These are phyloP conservation scores for Botryotinia globosa DNA, from an alignment of 2,329 filamentous ascomycete species.

Conservation along the genomic window DNA sequence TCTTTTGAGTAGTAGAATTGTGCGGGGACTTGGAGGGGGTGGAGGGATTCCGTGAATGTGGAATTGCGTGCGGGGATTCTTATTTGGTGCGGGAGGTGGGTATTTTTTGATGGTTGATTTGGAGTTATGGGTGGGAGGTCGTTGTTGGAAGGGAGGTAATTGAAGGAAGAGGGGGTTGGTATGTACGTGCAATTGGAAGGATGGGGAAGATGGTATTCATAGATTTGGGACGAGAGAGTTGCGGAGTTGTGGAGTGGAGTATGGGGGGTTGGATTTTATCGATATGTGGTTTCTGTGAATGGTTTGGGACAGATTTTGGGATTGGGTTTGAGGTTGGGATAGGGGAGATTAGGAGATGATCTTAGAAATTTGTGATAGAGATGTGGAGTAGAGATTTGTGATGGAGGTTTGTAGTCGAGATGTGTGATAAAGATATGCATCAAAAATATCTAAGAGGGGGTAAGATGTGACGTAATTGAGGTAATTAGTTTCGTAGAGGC, in stretches of 20 bases:
- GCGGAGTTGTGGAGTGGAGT: not conserved
- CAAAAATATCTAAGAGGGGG: not conserved
- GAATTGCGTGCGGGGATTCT: too few relatives aligned
- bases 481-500: too few relatives aligned
- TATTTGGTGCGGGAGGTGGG: too few relatives aligned
- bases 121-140: too few relatives aligned
- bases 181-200: fast-evolving
- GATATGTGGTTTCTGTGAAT: not conserved
- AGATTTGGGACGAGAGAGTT: not conserved
- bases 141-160: too few relatives aligned
- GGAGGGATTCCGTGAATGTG: too few relatives aligned
- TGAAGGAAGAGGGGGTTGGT: not conserved
- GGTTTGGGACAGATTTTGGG: not conserved
- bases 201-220: fast-evolving
- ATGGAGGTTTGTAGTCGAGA: not conserved
- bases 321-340: not conserved
- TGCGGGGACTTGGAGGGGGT: too few relatives aligned
- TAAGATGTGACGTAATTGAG: not conserved
- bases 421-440: not conserved
- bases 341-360: too few relatives aligned
- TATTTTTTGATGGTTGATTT: too few relatives aligned
- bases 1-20: too few relatives aligned
- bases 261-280: fast-evolving
- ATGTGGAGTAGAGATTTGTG: too few relatives aligned
- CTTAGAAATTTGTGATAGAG: too few relatives aligned